Evolutionary conservation across 768 basidiomycete species (phyloP).

Genomic region (Trametes coccinea): DNA sequence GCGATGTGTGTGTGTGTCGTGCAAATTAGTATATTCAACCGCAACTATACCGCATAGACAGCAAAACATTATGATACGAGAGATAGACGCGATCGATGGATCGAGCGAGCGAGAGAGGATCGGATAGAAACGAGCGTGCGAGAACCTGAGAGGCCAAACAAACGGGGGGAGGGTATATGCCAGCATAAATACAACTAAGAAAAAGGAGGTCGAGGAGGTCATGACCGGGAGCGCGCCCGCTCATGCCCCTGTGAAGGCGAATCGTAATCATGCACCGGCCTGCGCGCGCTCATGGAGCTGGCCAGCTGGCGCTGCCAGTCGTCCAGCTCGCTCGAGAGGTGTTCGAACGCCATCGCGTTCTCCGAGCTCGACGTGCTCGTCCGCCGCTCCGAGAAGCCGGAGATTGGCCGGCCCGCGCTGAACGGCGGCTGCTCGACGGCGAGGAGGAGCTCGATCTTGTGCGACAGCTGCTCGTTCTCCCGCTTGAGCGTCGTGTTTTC

Average conservation of each 20-base stretch:
- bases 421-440: slow-evolving; percentile 83
- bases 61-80: slow-evolving; percentile 30
- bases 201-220: slow-evolving; percentile 24
- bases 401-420: slow-evolving; percentile 59
- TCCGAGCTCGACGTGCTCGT: slow-evolving; percentile 82
- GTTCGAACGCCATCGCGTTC: slow-evolving; percentile 72
- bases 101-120: too few relatives aligned
- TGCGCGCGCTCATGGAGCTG: slow-evolving; percentile 73
- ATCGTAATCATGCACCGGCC: slow-evolving; percentile 74
- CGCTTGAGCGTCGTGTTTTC: slow-evolving; percentile 79
- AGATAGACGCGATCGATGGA: slow-evolving; percentile 15
- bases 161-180: slow-evolving; percentile 46
- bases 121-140: slow-evolving; percentile 47
- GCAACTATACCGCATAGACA: slow-evolving; percentile 36
- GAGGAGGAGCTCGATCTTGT: slow-evolving; percentile 86
- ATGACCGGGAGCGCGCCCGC: slow-evolving; percentile 60
- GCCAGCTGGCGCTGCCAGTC: slow-evolving; percentile 86
- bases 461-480: slow-evolving; percentile 88
- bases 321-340: slow-evolving; percentile 79
- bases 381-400: slow-evolving; percentile 56
- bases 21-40: slow-evolving; percentile 26
- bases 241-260: slow-evolving; percentile 53
- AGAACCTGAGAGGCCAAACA: slow-evolving; percentile 32
- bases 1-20: too few relatives aligned
- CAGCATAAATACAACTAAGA: slow-evolving; percentile 33